These are phyloP conservation scores for Baudoinia panamericana DNA, from an alignment of 495 filamentous ascomycete species.

Conservation along the genomic window DNA sequence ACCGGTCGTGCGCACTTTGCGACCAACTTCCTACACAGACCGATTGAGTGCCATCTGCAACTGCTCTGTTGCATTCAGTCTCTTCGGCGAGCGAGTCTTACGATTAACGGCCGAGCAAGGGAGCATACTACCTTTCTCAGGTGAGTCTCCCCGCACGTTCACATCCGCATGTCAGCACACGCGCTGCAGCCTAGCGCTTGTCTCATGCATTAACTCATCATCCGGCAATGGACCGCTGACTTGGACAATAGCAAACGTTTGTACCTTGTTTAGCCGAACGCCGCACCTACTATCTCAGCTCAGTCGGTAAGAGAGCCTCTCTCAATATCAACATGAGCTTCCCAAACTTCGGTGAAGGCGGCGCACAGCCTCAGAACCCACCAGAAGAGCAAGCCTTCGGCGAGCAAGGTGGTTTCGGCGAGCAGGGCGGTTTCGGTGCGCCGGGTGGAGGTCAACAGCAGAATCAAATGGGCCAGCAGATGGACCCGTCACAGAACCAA, in stretches of 20 bases:
- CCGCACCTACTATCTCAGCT: too few species aligned
- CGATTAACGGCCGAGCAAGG: slow-evolving; percentile 20
- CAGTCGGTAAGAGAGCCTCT: too few species aligned
- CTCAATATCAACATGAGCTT: slow-evolving; percentile 19
- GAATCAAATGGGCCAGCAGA: slow-evolving; percentile 17
- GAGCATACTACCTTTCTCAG: slow-evolving; percentile 19
- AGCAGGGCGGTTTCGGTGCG: slow-evolving; percentile 18
- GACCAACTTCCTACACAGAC: too few species aligned
- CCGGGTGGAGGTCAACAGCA: slow-evolving; percentile 16
- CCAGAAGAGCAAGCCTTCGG: slow-evolving; percentile 11
- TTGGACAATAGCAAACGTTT: slow-evolving; percentile 13
- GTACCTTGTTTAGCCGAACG: too few species aligned
- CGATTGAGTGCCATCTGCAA: too few species aligned
- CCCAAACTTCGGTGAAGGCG: slow-evolving; percentile 19
- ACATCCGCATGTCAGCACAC: too few species aligned
- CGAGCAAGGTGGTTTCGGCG: slow-evolving; percentile 2
- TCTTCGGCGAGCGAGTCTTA: slow-evolving; percentile 11
- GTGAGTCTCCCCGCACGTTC: slow-evolving; percentile 6
- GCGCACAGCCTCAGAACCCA: slow-evolving; percentile 14
- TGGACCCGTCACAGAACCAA: slow-evolving; percentile 19
- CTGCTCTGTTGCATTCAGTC: slow-evolving; percentile 2
- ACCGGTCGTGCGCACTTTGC: too few species aligned
- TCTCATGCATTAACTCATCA: too few species aligned
- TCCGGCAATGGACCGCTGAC: background rate
- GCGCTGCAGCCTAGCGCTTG: too few species aligned